phyloP scores from a whole-genome alignment of 2,329 filamentous ascomycete species.

The Cordyceps tenuipes region DNA sequence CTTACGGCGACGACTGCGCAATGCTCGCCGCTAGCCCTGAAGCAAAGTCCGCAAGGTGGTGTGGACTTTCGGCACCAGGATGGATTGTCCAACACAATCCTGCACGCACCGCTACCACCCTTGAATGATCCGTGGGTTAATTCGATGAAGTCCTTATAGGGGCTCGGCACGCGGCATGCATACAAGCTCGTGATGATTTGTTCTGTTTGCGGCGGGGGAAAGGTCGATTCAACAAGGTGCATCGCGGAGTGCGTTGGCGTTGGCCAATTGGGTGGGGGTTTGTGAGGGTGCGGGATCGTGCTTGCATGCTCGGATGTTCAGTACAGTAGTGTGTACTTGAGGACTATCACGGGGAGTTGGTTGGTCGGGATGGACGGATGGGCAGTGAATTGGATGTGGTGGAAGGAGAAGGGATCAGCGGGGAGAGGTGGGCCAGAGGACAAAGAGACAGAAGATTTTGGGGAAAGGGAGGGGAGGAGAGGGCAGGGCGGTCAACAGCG shows the following conservation, averaged over 20 bases:
- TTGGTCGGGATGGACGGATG: neutral
- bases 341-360: neutral
- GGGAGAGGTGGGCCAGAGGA: neutral
- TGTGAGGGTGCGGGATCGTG: too few species aligned
- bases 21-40: conserved; percentile 12
- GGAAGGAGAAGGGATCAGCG: neutral
- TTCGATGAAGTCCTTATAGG: neutral
- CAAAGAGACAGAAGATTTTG: neutral
- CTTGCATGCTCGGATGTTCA: neutral
- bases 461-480: too few species aligned
- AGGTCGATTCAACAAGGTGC: neutral
- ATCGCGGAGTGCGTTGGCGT: neutral
- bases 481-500: neutral
- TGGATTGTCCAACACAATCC: neutral
- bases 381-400: neutral
- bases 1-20: conserved; percentile 20
- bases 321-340: neutral
- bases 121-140: neutral
- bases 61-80: neutral
- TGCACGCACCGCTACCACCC: neutral
- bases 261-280: neutral
- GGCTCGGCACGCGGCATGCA: neutral
- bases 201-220: neutral
- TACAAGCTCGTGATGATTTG: neutral
- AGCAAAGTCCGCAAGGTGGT: conserved; percentile 6